A percentile compares a stretch with the other conserved stretches of the same genome.
Conservation (phyloP, 352 stramenopile genomes). For the Saprolegnia diclina region DNA sequence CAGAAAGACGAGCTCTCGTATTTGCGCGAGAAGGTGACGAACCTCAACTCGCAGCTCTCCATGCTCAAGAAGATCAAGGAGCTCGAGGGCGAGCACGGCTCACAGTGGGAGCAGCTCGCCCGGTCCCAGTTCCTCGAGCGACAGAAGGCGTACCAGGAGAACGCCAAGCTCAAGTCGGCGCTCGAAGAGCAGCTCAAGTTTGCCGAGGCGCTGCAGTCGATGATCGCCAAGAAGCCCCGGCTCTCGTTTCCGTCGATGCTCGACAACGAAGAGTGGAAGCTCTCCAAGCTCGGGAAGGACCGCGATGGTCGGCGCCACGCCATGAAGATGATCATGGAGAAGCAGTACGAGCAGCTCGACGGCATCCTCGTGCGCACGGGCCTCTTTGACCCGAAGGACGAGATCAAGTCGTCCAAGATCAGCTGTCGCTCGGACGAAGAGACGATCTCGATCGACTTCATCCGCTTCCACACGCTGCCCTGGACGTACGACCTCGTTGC, state of each 20-base stretch:
- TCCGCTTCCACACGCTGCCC: conserved; percentile 8
- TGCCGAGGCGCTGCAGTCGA: conserved; percentile 18
- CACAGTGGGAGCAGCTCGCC: conserved; percentile 25
- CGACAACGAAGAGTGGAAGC: conserved; percentile 29
- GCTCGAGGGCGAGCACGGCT: conserved; percentile 24
- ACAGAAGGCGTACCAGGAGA: conserved; percentile 23
- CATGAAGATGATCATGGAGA: conserved; percentile 25
- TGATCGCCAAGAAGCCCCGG: conserved; percentile 17
- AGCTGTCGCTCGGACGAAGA: conserved; percentile 3
- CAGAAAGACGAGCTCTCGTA: conserved; percentile 26
- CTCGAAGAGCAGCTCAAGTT: conserved; percentile 28
- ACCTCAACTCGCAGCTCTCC: conserved; percentile 20
- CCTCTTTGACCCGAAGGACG: conserved; percentile 19
- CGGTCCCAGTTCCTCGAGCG: conserved; percentile 22
- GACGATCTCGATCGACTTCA: conserved; percentile 14
- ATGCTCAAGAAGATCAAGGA: conserved; percentile 28
- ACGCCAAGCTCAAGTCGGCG: conserved; percentile 21
- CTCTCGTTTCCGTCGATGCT: conserved; percentile 19
- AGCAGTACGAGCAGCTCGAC: conserved; percentile 23
- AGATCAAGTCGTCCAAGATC: conserved; percentile 26
- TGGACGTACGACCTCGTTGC: neutral
- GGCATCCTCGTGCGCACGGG: conserved; percentile 20
- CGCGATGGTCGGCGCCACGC: conserved; percentile 11
- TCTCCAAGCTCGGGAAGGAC: conserved; percentile 17
- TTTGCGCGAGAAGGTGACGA: conserved; percentile 12